phyloP scores from a whole-genome alignment of 2,329 filamentous ascomycete species.

The Pestalotiopsis sp. region DNA sequence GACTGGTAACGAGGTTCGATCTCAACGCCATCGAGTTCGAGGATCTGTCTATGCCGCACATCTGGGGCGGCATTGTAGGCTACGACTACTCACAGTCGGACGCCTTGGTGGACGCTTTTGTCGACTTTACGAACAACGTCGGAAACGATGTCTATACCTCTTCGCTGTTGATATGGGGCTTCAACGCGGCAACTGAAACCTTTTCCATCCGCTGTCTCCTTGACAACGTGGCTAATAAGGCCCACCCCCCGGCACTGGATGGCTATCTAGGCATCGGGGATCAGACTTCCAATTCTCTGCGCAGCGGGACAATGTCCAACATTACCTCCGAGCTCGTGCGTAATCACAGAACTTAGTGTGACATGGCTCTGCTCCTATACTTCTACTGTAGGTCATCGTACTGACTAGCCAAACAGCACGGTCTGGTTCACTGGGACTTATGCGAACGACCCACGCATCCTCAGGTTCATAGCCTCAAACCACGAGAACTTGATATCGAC shows the following conservation, averaged over 20 bases:
- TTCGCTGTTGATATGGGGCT: neutral
- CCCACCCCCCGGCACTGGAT: conserved; percentile 12
- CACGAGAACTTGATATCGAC: conserved; percentile 37
- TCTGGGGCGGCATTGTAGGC: conserved; percentile 19
- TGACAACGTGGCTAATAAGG: conserved; percentile 10
- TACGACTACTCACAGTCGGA: conserved; percentile 12
- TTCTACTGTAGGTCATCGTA: no score
- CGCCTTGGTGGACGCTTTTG: conserved; percentile 16
- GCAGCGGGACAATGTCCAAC: conserved; percentile 8
- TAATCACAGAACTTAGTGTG: conserved; percentile 1
- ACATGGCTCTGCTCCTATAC: neutral
- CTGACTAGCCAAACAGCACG: neutral
- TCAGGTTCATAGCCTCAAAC: conserved; percentile 36
- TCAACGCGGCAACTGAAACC: neutral
- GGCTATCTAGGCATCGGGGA: conserved; percentile 14
- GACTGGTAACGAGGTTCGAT: conserved; percentile 34
- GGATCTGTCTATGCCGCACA: neutral
- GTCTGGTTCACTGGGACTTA: conserved; percentile 17
- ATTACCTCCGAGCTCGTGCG: conserved; percentile 13
- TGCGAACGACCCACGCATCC: conserved; percentile 24
- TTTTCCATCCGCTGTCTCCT: neutral
- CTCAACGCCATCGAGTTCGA: conserved; percentile 17
- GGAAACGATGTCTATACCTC: neutral
- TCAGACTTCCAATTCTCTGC: conserved; percentile 10
- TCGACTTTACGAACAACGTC: conserved; percentile 17